Conservation (phyloP, 73 alveolate species). For the Tetrahymena borealis region DNA sequence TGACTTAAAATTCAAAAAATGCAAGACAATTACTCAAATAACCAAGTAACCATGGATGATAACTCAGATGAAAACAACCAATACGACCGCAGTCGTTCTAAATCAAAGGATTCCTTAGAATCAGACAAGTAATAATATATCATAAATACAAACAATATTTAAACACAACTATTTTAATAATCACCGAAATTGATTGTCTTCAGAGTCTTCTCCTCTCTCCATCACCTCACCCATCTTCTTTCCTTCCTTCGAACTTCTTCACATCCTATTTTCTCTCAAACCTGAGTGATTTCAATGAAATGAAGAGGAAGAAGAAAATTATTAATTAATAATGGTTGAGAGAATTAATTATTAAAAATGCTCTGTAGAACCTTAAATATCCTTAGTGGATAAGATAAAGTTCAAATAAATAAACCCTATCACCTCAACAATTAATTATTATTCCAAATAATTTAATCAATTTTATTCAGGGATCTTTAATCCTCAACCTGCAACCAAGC, state of each 20-base stretch:
- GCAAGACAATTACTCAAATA: not conserved
- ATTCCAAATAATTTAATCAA: too few species aligned
- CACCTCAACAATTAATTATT: too few species aligned
- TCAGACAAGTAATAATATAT: not conserved
- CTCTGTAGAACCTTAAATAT: not conserved
- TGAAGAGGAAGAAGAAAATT: not conserved
- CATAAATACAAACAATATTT: not conserved
- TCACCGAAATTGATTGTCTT: not conserved
- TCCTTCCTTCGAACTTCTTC: not conserved
- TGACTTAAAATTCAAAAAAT: not conserved
- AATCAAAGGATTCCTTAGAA: not conserved
- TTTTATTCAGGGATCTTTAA: too few species aligned
- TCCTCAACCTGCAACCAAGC: too few species aligned
- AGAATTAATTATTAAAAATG: not conserved
- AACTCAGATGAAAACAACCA: constrained; percentile 1
- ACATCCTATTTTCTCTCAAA: not conserved
- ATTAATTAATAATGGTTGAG: not conserved
- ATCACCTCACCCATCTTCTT: not conserved
- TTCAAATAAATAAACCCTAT: not conserved
- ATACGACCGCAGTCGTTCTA: constrained; percentile 5
- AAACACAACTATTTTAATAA: not conserved
- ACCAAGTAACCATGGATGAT: not conserved
- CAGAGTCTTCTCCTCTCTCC: not conserved
- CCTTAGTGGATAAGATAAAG: not conserved
- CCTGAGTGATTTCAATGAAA: not conserved